These are phyloP conservation scores for Prinsepia uniflora DNA, from an alignment of 306 rosid species.

Conservation along the genomic window DNA sequence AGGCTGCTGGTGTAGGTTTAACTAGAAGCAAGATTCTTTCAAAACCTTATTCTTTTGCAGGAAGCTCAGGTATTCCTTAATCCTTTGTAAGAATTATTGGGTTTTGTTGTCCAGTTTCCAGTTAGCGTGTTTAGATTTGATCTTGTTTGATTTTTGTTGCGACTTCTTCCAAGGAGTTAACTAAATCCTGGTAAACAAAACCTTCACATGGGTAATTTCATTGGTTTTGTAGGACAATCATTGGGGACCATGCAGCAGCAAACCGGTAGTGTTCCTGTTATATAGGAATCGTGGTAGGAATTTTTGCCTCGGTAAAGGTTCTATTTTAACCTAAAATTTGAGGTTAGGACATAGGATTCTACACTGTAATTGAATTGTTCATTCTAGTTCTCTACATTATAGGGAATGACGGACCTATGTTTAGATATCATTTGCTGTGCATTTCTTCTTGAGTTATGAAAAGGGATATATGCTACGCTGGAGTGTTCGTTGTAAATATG, in stretches of 20 bases:
- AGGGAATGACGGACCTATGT: conserved; percentile 34
- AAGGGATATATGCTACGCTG: conserved; percentile 6
- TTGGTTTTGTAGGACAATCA: conserved; percentile 71
- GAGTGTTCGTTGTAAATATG: conserved; percentile 16
- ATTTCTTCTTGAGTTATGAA: not conserved
- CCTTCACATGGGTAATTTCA: conserved; percentile 21
- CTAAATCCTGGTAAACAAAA: conserved; percentile 5
- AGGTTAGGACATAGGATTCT: conserved; percentile 58
- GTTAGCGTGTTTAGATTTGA: not conserved
- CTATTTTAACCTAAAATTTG: conserved; percentile 46
- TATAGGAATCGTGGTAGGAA: conserved; percentile 41
- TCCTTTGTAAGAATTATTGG: not conserved
- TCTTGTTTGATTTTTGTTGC: conserved; percentile 6
- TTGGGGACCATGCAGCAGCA: conserved; percentile 64
- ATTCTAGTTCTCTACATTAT: conserved; percentile 44
- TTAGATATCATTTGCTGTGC: conserved; percentile 26
- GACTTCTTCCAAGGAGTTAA: conserved; percentile 1
- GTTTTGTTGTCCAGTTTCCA: not conserved
- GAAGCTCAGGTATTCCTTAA: conserved; percentile 55
- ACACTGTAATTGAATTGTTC: conserved; percentile 48
- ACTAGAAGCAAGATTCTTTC: conserved; percentile 52
- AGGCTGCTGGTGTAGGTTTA: conserved; percentile 58
- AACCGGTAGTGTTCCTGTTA: conserved; percentile 72
- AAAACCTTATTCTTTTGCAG: conserved; percentile 57
- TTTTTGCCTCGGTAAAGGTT: conserved; percentile 47